phyloP scores from a whole-genome alignment of 306 rosid genomes.

The Citrullus mucosospermus region DNA sequence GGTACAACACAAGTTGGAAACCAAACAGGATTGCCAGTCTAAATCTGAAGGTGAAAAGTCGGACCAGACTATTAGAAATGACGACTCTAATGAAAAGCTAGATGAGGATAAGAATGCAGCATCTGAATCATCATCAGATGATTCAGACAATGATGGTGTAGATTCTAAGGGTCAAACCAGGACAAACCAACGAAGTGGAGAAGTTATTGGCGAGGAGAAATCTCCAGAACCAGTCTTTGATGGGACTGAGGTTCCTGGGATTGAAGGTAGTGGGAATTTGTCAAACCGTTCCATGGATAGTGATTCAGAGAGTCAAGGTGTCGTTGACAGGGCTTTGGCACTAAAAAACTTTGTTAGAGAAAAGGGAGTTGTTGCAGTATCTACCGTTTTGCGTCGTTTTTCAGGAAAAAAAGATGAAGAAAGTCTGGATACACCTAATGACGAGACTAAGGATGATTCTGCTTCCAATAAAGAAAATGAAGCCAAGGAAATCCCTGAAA shows the following conservation, averaged over 20 bases:
- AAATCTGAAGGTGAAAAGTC: slow-evolving; percentile 12
- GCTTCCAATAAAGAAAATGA: slow-evolving; percentile 26
- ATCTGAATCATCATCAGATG: background rate
- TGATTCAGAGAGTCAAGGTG: slow-evolving; percentile 45
- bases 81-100: slow-evolving; percentile 16
- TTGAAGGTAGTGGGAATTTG: slow-evolving; percentile 43
- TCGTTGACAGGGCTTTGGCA: slow-evolving; percentile 68
- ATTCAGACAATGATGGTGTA: slow-evolving; percentile 1
- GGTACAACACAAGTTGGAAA: slow-evolving; percentile 7
- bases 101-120: slow-evolving; percentile 14
- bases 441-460: slow-evolving; percentile 26
- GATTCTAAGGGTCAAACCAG: slow-evolving; percentile 16
- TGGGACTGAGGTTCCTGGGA: slow-evolving; percentile 66
- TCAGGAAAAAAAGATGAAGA: slow-evolving; percentile 50
- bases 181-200: slow-evolving; percentile 21
- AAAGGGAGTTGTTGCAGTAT: slow-evolving; percentile 55
- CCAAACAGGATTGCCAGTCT: slow-evolving; percentile 13
- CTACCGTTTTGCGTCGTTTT: slow-evolving; percentile 60
- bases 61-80: slow-evolving; percentile 7
- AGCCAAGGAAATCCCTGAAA: slow-evolving; percentile 34
- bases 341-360: slow-evolving; percentile 63
- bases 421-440: slow-evolving; percentile 14
- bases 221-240: slow-evolving; percentile 66
- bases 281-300: slow-evolving; percentile 30
- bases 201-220: slow-evolving; percentile 37